Percentiles rank a stretch among this genome's conserved stretches.
Conservation (phyloP, 1,284 basidiomycete genomes). For the Cystobasidium pallidum region DNA sequence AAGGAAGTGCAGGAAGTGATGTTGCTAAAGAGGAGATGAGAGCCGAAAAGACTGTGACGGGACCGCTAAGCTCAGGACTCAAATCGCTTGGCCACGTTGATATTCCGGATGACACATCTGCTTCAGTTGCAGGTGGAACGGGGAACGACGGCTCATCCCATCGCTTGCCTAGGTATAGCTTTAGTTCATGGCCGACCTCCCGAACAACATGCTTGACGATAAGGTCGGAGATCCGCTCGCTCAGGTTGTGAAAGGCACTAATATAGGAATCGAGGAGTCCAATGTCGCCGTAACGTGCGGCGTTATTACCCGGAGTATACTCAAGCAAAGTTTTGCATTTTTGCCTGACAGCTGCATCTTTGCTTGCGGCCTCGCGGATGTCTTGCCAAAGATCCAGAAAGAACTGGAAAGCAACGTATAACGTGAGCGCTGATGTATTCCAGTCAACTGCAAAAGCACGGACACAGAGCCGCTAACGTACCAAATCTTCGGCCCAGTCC, state of each 20-base stretch:
- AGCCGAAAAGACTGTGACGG: conserved; percentile 50
- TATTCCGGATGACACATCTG: neutral
- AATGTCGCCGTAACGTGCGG: neutral
- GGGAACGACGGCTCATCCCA: conserved; percentile 33
- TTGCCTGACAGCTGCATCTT: conserved; percentile 6
- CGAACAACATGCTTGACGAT: conserved; percentile 74
- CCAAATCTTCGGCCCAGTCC: conserved; percentile 82
- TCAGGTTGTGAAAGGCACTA: conserved; percentile 67
- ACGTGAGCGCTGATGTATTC: too few species aligned
- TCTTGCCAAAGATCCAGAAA: conserved; percentile 85
- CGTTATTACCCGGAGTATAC: neutral
- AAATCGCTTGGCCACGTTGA: conserved; percentile 35
- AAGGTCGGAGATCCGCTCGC: conserved; percentile 77
- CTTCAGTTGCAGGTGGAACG: conserved; percentile 40
- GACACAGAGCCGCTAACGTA: conserved; percentile 59
- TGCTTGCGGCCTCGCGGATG: conserved; percentile 58
- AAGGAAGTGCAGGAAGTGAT: conserved; percentile 45
- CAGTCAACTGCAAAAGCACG: too few species aligned
- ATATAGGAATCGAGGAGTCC: conserved; percentile 74
- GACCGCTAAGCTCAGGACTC: conserved; percentile 49
- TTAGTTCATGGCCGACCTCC: conserved; percentile 75
- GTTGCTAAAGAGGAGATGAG: conserved; percentile 47
- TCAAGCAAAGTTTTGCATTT: conserved; percentile 28
- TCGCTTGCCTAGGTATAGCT: conserved; percentile 65
- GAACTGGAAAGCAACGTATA: too few species aligned